Conservation (phyloP, 495 filamentous ascomycete genomes). For the Penicillium steckii region DNA sequence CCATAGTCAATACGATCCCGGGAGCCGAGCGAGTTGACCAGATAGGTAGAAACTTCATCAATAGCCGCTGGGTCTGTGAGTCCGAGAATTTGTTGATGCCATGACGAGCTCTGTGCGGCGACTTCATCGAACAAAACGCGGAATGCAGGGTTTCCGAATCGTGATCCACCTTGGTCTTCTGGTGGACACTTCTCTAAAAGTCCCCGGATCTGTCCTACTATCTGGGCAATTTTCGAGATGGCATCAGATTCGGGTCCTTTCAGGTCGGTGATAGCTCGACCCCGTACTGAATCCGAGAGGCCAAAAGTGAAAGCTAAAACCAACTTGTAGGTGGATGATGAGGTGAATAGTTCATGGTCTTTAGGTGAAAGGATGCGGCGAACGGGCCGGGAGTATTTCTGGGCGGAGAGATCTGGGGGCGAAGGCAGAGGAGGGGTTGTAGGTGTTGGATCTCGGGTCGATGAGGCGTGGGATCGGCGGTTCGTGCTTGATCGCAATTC, state of each 20-base stretch:
- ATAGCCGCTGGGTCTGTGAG: slow-evolving; percentile 54
- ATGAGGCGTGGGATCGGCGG: slow-evolving; percentile 48
- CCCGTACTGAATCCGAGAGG: slow-evolving; percentile 78
- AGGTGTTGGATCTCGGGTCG: slow-evolving; percentile 64
- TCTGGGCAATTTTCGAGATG: slow-evolving; percentile 62
- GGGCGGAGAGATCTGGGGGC: slow-evolving; percentile 61
- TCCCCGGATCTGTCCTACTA: slow-evolving; percentile 65
- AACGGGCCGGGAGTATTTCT: slow-evolving; percentile 63
- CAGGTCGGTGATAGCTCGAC: slow-evolving; percentile 68
- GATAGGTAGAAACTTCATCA: slow-evolving; percentile 73
- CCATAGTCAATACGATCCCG: slow-evolving; percentile 92
- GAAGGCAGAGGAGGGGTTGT: slow-evolving; percentile 69
- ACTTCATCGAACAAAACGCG: slow-evolving; percentile 77
- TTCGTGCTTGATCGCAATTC: slow-evolving; percentile 60
- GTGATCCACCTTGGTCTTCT: slow-evolving; percentile 78
- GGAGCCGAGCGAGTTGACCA: slow-evolving; percentile 82
- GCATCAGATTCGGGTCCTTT: slow-evolving; percentile 53
- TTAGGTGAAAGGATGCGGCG: slow-evolving; percentile 75
- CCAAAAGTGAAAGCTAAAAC: slow-evolving; percentile 81
- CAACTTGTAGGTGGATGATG: slow-evolving; percentile 74
- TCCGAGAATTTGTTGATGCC: slow-evolving; percentile 48
- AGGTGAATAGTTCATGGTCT: slow-evolving; percentile 80
- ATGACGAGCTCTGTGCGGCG: slow-evolving; percentile 42
- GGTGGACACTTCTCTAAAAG: slow-evolving; percentile 69
- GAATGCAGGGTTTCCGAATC: slow-evolving; percentile 94